Evolutionary conservation across 305 asterid genomes (phyloP).

Genomic region (Withania somnifera): DNA sequence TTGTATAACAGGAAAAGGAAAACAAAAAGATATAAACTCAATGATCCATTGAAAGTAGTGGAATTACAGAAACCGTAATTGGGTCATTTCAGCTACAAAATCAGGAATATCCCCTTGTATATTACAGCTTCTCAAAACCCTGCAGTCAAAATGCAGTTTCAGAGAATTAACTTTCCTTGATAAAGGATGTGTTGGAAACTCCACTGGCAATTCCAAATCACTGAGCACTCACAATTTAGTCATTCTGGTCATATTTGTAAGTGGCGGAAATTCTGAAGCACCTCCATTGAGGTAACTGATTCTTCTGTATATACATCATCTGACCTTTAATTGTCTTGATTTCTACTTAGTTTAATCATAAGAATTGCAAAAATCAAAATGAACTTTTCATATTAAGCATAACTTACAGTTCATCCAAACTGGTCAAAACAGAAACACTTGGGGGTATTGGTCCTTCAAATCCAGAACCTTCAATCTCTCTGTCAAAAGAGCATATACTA

Average conservation of each 20-base stretch:
- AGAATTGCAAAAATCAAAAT: not conserved
- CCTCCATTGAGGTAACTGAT: conserved; percentile 33
- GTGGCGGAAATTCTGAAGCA: conserved; percentile 30
- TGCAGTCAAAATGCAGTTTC: conserved; percentile 7
- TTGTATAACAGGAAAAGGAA: not conserved
- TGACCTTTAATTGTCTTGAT: not conserved
- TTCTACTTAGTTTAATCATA: not conserved
- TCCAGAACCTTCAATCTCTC: conserved; percentile 48
- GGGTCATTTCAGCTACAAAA: conserved; percentile 9
- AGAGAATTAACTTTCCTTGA: not conserved
- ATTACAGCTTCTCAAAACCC: conserved; percentile 49
- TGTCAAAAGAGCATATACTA: conserved; percentile 11
- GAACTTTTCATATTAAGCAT: not conserved
- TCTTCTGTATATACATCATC: conserved; percentile 28
- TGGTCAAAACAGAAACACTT: conserved; percentile 28
- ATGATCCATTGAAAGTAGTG: not conserved
- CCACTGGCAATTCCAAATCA: not conserved
- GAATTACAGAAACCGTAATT: conserved; percentile 17
- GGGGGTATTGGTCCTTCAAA: conserved; percentile 48
- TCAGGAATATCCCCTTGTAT: conserved; percentile 28
- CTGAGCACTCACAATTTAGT: conserved; percentile 18
- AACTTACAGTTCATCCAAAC: conserved; percentile 42
- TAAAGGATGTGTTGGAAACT: not conserved
- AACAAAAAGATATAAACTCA: not conserved
- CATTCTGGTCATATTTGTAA: conserved; percentile 17